Conservation (phyloP, 2,329 filamentous ascomycete species). For the Aspergillus calidoustus region DNA sequence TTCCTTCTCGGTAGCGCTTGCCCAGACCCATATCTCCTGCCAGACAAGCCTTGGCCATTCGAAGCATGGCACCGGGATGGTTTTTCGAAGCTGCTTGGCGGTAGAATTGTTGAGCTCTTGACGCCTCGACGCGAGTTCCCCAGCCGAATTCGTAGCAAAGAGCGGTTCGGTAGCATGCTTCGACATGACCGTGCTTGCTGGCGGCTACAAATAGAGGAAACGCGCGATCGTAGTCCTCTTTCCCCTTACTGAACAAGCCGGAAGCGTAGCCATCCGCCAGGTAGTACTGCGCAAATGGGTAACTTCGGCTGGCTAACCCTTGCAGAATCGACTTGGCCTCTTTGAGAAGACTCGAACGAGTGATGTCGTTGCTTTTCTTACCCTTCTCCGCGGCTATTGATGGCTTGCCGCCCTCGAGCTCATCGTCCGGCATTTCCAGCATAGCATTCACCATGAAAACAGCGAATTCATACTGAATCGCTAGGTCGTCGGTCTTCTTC, state of each 20-base stretch:
- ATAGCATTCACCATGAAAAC: constrained; percentile 91
- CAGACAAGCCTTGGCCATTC: constrained; percentile 87
- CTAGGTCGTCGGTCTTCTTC: constrained; percentile 91
- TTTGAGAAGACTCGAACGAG: constrained; percentile 70
- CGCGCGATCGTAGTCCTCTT: constrained; percentile 86
- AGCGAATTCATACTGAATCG: constrained; percentile 94
- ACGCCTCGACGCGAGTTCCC: constrained; percentile 87
- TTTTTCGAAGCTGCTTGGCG: constrained; percentile 88
- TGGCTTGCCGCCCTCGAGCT: constrained; percentile 35
- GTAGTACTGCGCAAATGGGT: constrained; percentile 98
- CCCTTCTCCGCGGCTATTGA: constrained; percentile 28
- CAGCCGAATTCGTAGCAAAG: constrained; percentile 98
- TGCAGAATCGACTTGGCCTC: constrained; percentile 91
- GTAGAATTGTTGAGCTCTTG: constrained; percentile 93
- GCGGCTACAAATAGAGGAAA: constrained; percentile 92
- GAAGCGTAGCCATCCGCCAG: constrained; percentile 93
- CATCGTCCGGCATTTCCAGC: constrained; percentile 71
- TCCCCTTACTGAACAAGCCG: constrained; percentile 92
- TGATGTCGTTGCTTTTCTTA: constrained; percentile 47
- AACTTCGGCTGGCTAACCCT: constrained; percentile 81
- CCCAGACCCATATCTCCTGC: constrained; percentile 83
- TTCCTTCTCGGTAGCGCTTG: constrained; percentile 83
- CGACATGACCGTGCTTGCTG: constrained; percentile 95
- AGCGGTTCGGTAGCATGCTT: constrained; percentile 90
- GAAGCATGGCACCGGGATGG: constrained; percentile 92